A percentile compares a stretch with the other conserved stretches of the same genome.
These are phyloP conservation scores for Eucalyptus dawsonii DNA, from an alignment of 345 rosid genomes.

Conservation along the genomic window DNA sequence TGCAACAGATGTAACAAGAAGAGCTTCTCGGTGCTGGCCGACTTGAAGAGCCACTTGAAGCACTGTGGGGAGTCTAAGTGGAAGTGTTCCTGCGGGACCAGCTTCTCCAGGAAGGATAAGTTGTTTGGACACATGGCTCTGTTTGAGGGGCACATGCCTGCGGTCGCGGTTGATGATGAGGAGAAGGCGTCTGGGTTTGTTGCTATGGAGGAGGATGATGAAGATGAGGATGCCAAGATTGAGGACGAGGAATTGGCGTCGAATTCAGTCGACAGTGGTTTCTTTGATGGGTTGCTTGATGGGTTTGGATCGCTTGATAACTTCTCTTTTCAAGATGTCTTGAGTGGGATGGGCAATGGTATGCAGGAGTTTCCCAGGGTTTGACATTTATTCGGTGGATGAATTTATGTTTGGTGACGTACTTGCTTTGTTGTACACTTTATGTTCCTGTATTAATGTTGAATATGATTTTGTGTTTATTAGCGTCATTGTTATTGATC, in stretches of 20 bases:
- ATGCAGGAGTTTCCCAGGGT: not conserved
- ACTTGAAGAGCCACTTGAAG: conserved; percentile 56
- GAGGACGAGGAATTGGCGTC: not conserved
- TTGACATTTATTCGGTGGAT: not conserved
- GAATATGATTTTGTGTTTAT: not conserved
- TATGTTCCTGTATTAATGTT: not conserved
- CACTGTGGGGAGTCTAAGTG: conserved; percentile 56
- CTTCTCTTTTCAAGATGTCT: conserved; percentile 22
- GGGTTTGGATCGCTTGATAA: conserved; percentile 28
- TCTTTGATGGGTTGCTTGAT: conserved; percentile 30
- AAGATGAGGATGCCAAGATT: conserved; percentile 1
- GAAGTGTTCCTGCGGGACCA: conserved; percentile 62
- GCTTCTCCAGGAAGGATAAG: conserved; percentile 65
- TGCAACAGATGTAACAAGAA: conserved; percentile 52
- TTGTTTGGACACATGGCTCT: conserved; percentile 57
- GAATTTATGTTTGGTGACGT: not conserved
- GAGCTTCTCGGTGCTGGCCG: conserved; percentile 49
- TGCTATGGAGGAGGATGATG: not conserved
- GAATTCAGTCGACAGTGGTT: not conserved
- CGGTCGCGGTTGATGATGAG: conserved; percentile 4
- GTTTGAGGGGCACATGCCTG: conserved; percentile 79
- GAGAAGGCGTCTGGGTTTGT: not conserved
- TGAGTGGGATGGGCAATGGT: not conserved
- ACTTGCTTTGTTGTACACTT: not conserved
- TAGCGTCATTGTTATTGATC: not conserved